A percentile compares a stretch with the other conserved stretches of the same genome.
Conservation (phyloP, 805 yeast genomes). For the Tetrapisispora pingtungensis region DNA sequence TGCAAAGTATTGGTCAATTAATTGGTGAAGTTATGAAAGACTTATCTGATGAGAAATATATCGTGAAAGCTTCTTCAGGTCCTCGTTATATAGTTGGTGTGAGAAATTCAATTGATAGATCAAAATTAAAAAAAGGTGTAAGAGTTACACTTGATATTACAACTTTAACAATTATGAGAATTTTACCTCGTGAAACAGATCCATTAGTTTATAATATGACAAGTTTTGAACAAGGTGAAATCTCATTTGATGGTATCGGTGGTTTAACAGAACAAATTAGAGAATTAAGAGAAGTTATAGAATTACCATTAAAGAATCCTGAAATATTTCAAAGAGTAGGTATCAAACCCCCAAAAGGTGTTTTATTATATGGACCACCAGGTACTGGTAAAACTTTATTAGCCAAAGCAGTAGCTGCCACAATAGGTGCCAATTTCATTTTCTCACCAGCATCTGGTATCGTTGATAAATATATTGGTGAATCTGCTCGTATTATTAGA, state of each 20-base stretch:
- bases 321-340: slow-evolving; percentile 93
- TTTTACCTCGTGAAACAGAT: slow-evolving; percentile 94
- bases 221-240: slow-evolving; percentile 93
- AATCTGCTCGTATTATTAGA: slow-evolving; percentile 89
- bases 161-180: slow-evolving; percentile 93
- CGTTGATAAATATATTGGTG: slow-evolving; percentile 97
- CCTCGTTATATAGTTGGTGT: slow-evolving; percentile 98
- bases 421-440: slow-evolving; percentile 94
- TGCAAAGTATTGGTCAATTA: slow-evolving; percentile 94
- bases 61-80: slow-evolving; percentile 93
- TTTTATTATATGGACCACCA: slow-evolving; percentile 92
- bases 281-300: slow-evolving; percentile 95
- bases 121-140: slow-evolving; percentile 79
- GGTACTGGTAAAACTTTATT: slow-evolving; percentile 95
- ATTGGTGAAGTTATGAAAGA: slow-evolving; percentile 96
- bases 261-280: slow-evolving; percentile 93
- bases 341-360: slow-evolving; percentile 98
- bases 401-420: slow-evolving; percentile 97
- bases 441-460: slow-evolving; percentile 98
- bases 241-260: slow-evolving; percentile 90
- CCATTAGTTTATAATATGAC: slow-evolving; percentile 98
- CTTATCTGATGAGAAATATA: slow-evolving; percentile 85
- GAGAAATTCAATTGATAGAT: slow-evolving; percentile 82
- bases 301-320: slow-evolving; percentile 92
- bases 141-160: slow-evolving; percentile 97